Base-by-base conservation (phyloP, 1,139 yeast genomes). In the Hyphopichia buzzinii region DNA sequence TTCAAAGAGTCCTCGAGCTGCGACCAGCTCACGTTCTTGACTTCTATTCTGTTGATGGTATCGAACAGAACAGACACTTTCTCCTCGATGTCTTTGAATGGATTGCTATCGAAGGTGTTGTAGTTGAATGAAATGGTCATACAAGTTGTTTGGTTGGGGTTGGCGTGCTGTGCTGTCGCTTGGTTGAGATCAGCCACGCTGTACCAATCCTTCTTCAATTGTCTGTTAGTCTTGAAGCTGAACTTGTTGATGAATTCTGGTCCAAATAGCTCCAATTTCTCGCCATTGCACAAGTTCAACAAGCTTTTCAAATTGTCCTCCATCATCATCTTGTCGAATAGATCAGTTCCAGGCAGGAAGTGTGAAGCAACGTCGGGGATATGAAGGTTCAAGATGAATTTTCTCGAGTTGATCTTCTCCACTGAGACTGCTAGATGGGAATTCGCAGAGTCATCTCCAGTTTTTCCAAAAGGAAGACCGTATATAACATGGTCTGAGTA, bases 361-460 rank as follows among this genome's bases (percentile, higher is more conserved):
- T 49, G 52, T 3, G 73, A 52, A 3, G 61, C 59, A 3, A 70
- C 36, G 44, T 72, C 78, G 2, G 76, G 75, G 12, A 73, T 48
- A 43, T 74, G 79, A n/a, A 74, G 40, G 37, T 67, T 65, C n/a
- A 70, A 39, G 13, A 42, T 34, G 39, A 57, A 57, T 38, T 56
- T 55, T 31, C 71, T 47, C 1, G 67, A 44, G 43, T 60, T 64
- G 29, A 59, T 41, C 29, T 58, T 57, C 32, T 62, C 69, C 26
- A 67, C 39, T 0, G 74, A 69, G 1, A 70, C 44, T 1, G 58
- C 72, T 31, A 62, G 27, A 11, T 39, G 38, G 5, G 47, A 39
- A 8, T 17, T 11, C 14, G 30, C 8, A 3, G 31, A 22, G 10
- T 14, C 26, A 25, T 32, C n/a, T 8, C 22, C 11, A 22, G 27